Base-by-base conservation (phyloP, 2,329 filamentous ascomycete genomes). In the Sclerotiophoma versabilis region DNA sequence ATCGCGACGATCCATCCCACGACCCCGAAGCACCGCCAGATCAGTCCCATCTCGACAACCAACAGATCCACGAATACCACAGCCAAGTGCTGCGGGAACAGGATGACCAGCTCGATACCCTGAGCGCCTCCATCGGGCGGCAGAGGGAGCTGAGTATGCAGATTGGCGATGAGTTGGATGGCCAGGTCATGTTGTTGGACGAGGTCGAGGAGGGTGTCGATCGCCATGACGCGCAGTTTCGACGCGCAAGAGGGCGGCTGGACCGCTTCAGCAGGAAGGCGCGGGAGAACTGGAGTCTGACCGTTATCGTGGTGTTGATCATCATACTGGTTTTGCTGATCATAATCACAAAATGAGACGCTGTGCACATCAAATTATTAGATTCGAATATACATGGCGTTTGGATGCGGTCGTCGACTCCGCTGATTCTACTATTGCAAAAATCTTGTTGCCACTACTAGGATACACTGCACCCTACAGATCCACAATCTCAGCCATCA, bases 91-190 rank as follows among this genome's bases (percentile, higher is more conserved):
- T 99, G 30, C 83, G 84, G n/a, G 88, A 97, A 58, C 95, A 99
- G 76, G 95, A 99, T 71, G 89, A 91, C 62, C 92, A 96, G 74
- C 83, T 99, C n/a, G 93, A 98, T 73, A 82, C 84, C 9, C 80
- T 99, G 4, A 91, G 93, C n/a, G 85, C 87, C 68, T 91, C 87
- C 53, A 97, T 99, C 64, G 85, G 90, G 4, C 86, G 95, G 32
- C 95, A 98, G 79, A 83, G 96, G 43, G 91, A 98, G 78, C 81
- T 99, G 58, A 93, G 89, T 71, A 96, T 97, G 79, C 91, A 95
- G 79, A 98, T 99, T 68, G 93, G 95, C 25, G 91, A 97, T 73
- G 95, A 99, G 81, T 82, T 99, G 29, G 95, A 98, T 66, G 89
- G 87, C 64, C 95, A 99, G 69, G 90, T 96, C 30, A 83, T 89